These are phyloP conservation scores for Backusella westeae DNA, from an alignment of 192 early-diverging fungal species.

Conservation along the genomic window DNA sequence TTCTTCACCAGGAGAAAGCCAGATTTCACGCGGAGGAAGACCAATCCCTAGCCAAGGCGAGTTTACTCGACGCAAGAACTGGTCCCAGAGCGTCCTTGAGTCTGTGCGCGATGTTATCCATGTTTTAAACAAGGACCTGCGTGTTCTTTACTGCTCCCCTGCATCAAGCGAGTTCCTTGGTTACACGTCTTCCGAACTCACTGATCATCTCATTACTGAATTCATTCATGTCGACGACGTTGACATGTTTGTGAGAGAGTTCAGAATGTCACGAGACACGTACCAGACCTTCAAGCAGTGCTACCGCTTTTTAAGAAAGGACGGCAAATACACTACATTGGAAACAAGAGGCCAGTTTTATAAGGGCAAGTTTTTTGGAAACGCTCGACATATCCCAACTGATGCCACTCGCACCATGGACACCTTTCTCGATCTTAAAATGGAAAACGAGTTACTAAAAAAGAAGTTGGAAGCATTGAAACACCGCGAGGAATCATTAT, in stretches of 20 bases:
- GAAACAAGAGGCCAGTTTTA: constrained; percentile 29
- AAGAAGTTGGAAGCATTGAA: constrained; percentile 7
- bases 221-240: constrained; percentile 37
- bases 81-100: constrained; percentile 32
- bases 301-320: constrained; percentile 32
- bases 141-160: constrained; percentile 34
- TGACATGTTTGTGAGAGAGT: constrained; percentile 34
- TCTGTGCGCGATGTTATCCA: constrained; percentile 33
- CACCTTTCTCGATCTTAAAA: constrained; percentile 34
- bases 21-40: not conserved
- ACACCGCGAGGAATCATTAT: not conserved
- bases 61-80: constrained; percentile 39
- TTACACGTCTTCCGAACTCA: constrained; percentile 29
- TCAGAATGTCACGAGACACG: not conserved
- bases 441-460: constrained; percentile 37
- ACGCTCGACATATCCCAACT: constrained; percentile 28
- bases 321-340: constrained; percentile 29
- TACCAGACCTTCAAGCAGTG: constrained; percentile 22
- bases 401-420: constrained; percentile 24
- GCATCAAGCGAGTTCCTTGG: constrained; percentile 33
- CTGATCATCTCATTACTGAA: constrained; percentile 24
- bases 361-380: constrained; percentile 30
- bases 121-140: constrained; percentile 24
- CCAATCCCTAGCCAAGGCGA: constrained; percentile 3
- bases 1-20: not conserved